Base-by-base conservation (phyloP, 169 alveolate species). In the Cryptosporidium xiaoi region DNA sequence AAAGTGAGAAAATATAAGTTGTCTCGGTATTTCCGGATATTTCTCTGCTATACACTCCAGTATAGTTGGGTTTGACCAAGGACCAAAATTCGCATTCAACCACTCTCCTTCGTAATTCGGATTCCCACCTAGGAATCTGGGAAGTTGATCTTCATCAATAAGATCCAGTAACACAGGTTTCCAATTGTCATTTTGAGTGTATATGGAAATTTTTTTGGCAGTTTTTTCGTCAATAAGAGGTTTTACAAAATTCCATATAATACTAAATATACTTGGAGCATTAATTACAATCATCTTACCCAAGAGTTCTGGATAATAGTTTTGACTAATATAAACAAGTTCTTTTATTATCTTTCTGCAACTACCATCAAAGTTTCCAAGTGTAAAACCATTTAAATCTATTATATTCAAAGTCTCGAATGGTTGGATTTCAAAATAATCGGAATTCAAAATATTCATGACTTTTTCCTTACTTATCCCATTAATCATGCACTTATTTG, bases 301-400 rank as follows among this genome's bases (percentile, higher is more conserved):
- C 77, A 96, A 91, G 18, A 94, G 90, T 83, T 96, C 98, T 10
- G 99, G 99, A 83, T 96, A 97, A 90, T 95, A 94, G 90, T 97
- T 96, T 71, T 95, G 96, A 20, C 96, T 96, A 16, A 97, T 84
- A 51, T 85, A 58, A 5, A 97, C 77, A 84, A 92, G 92, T 51
- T 92, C 93, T 36, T 90, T 82, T 16, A 92, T 69, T 50, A 92
- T 83, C 29, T 91, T 55, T 31, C 90, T 83, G 66, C 91, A 83
- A 67, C 90, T 92, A 16, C 91, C 67, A 68, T 91, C 91, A 40
- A 92, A 89, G 51, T 91, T 90, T 48, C 90, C 46, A 82, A 92
- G 51, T 51, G 67, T 67, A 50, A 92, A 84, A 12, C 95, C 95
- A 55, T 82, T 84, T 84, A 92, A 64, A 82, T 92, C 95, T 27